Percentiles rank a stretch among this genome's conserved stretches.
Conservation (phyloP, 2,329 filamentous ascomycete genomes). For the Phaeosphaeriaceae sp. region DNA sequence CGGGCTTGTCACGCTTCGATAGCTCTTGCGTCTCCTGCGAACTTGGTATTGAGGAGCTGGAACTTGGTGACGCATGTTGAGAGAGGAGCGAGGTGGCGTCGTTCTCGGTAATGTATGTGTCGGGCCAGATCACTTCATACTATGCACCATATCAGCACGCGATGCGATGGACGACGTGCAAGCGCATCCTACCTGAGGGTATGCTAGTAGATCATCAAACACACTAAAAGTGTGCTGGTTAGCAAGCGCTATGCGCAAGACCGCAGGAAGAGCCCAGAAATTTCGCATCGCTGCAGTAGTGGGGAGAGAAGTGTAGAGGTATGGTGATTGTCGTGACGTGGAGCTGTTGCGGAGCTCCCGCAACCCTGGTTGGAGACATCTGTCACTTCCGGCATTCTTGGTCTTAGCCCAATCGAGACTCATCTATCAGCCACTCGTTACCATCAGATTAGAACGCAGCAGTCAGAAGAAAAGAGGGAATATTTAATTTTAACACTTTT, state of each 20-base stretch:
- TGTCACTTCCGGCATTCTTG: constrained; percentile 30
- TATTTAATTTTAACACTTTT: neutral
- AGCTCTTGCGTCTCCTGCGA: constrained; percentile 46
- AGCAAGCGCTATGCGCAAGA: constrained; percentile 57
- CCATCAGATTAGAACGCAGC: neutral
- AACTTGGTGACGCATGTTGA: constrained; percentile 30
- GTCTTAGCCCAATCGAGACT: constrained; percentile 14
- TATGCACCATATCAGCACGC: constrained; percentile 47
- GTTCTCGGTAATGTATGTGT: constrained; percentile 73
- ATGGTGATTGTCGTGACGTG: constrained; percentile 13
- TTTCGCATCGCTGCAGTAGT: constrained; percentile 49
- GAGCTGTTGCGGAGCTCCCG: constrained; percentile 15
- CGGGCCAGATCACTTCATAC: constrained; percentile 81
- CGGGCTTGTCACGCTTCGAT: constrained; percentile 36
- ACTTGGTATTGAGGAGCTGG: constrained; percentile 33
- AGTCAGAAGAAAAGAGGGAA: neutral
- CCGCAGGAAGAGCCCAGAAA: constrained; percentile 57
- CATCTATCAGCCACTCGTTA: neutral
- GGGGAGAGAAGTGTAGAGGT: neutral
- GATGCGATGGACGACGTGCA: constrained; percentile 4
- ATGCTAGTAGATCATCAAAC: constrained; percentile 85
- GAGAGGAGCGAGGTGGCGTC: constrained; percentile 70
- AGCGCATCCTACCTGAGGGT: constrained; percentile 72
- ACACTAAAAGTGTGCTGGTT: constrained; percentile 76
- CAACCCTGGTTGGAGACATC: constrained; percentile 35